phyloP scores from a whole-genome alignment of 768 basidiomycete genomes.

The Naematelia encephala region DNA sequence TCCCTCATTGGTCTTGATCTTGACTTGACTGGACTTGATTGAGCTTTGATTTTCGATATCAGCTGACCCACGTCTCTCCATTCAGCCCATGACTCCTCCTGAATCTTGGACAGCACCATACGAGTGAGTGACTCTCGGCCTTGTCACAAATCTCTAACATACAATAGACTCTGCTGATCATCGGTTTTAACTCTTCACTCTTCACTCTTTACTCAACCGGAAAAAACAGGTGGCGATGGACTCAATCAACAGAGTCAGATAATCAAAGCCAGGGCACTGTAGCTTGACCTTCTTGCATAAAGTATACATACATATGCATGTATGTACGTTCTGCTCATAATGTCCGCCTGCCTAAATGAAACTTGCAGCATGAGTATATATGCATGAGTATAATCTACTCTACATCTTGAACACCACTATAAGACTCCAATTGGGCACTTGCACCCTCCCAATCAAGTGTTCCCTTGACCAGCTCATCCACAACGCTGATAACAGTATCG shows the following conservation, averaged over 20 bases:
- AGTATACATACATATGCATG: neutral
- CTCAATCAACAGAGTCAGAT: neutral
- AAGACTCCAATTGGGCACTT: conserved; percentile 65
- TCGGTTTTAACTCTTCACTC: no score
- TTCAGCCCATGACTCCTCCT: conserved; percentile 11
- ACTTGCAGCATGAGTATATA: neutral
- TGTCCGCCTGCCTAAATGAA: no score
- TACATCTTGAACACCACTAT: conserved; percentile 86
- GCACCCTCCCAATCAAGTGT: conserved; percentile 74
- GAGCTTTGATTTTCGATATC: no score
- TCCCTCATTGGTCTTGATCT: neutral
- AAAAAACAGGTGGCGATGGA: neutral
- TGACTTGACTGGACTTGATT: no score
- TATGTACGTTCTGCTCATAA: conserved; percentile 16
- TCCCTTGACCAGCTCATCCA: conserved; percentile 74
- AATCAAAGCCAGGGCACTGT: neutral
- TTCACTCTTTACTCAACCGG: neutral
- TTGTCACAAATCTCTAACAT: neutral
- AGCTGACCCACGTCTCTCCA: conserved; percentile 3
- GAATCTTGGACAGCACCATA: conserved; percentile 13
- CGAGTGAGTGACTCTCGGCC: conserved; percentile 11
- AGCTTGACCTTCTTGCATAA: neutral
- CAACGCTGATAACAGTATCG: conserved; percentile 79
- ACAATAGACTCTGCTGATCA: neutral
- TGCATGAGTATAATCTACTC: conserved; percentile 15